Conservation (phyloP, 768 basidiomycete species). For the Psilocybe sp. region DNA sequence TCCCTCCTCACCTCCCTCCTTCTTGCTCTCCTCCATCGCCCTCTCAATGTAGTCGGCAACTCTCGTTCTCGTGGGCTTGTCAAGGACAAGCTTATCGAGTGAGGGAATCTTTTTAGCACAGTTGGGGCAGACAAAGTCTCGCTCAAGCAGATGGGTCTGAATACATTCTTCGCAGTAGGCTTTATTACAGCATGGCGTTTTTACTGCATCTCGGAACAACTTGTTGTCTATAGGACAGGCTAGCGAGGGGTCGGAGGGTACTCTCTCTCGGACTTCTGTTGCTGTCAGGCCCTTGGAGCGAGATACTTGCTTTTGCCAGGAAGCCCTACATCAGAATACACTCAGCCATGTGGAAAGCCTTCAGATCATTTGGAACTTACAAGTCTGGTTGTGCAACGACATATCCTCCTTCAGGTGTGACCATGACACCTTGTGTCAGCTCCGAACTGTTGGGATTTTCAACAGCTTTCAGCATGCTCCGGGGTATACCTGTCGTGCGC, state of each 20-base stretch:
- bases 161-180: constrained; percentile 97
- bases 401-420: constrained; percentile 97
- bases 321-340: constrained; percentile 51
- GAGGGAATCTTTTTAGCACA: constrained; percentile 87
- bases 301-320: constrained; percentile 92
- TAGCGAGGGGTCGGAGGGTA: constrained; percentile 75
- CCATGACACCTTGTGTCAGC: constrained; percentile 88
- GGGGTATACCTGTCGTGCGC: constrained; percentile 95
- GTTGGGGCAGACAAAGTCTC: constrained; percentile 91
- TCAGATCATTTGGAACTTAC: constrained; percentile 45
- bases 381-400: constrained; percentile 95
- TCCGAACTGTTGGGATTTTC: constrained; percentile 77
- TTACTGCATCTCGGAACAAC: constrained; percentile 91
- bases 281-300: constrained; percentile 79
- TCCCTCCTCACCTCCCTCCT: constrained; percentile 51
- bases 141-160: constrained; percentile 88
- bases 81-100: constrained; percentile 80
- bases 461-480: constrained; percentile 95
- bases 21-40: constrained; percentile 74
- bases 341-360: not conserved
- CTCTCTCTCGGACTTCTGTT: constrained; percentile 85
- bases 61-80: constrained; percentile 75
- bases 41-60: constrained; percentile 83
- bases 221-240: constrained; percentile 91
- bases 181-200: constrained; percentile 92